Conservation (phyloP, 768 basidiomycete genomes). For the Lactarius hengduanensis region DNA sequence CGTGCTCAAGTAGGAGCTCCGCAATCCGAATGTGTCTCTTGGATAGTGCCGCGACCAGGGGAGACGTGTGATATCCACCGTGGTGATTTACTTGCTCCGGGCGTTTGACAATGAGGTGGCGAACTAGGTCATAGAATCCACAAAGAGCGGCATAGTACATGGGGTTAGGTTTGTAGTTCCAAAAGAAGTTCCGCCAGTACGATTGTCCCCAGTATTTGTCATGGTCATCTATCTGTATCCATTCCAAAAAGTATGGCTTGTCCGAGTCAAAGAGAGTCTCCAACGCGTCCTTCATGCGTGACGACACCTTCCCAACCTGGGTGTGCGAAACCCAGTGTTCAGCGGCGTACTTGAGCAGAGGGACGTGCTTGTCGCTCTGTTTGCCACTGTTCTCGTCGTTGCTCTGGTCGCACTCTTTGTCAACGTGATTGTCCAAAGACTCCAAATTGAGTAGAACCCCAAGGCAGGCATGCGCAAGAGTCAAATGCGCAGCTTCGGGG, state of each 20-base stretch:
- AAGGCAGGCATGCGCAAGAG: neutral
- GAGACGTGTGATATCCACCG: neutral
- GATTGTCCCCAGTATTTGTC: neutral
- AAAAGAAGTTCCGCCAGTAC: accelerated
- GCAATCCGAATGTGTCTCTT: neutral
- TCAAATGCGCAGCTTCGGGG: neutral
- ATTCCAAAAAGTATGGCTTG: neutral
- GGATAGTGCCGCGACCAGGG: neutral
- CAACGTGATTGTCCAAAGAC: neutral
- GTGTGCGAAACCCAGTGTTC: neutral
- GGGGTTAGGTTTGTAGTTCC: neutral
- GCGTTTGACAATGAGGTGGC: neutral
- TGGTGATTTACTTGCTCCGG: neutral
- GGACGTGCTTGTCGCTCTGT: neutral
- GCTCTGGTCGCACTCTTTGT: neutral
- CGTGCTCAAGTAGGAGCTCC: neutral
- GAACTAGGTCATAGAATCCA: neutral
- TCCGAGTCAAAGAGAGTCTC: neutral
- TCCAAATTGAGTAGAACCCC: neutral
- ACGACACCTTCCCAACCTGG: neutral
- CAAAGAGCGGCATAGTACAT: neutral
- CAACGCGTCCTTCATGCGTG: neutral
- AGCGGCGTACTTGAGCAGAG: neutral
- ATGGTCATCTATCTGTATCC: neutral
- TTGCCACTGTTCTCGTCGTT: neutral